Evolutionary conservation across 139 green algal species (phyloP).

Genomic region (Coccomyxa sp.): DNA sequence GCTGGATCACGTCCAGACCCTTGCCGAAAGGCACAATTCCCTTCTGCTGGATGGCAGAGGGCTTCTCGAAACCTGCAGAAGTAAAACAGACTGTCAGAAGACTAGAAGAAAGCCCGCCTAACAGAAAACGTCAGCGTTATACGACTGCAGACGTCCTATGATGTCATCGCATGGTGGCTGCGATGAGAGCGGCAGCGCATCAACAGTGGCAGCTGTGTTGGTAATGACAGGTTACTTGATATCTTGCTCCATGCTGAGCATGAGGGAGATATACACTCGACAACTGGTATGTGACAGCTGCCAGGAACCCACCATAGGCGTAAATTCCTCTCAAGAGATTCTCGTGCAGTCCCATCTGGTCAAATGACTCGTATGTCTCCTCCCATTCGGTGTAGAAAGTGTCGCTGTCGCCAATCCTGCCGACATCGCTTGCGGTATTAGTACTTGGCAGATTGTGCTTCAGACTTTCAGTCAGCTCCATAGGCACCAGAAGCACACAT

Average conservation of each 20-base stretch:
- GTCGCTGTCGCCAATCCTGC: conserved; percentile 63
- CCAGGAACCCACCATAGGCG: conserved; percentile 88
- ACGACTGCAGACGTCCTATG: not conserved
- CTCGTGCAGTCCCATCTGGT: conserved; percentile 97
- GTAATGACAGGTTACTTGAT: too few relatives aligned
- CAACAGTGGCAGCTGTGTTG: too few relatives aligned
- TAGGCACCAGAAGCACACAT: too few relatives aligned
- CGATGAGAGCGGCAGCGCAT: too few relatives aligned
- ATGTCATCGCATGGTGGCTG: too few relatives aligned
- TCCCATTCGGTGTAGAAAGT: conserved; percentile 97
- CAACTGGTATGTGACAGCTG: too few relatives aligned
- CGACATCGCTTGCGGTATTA: too few relatives aligned
- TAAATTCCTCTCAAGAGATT: conserved; percentile 99
- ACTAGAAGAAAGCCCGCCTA: not conserved
- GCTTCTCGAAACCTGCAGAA: conserved; percentile 95
- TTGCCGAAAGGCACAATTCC: conserved; percentile 99
- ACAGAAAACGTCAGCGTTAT: not conserved
- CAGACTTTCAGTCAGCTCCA: too few relatives aligned
- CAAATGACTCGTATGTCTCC: conserved; percentile 95
- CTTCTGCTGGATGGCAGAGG: conserved; percentile 99
- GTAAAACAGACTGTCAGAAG: not conserved
- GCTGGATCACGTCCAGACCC: conserved; percentile 98
- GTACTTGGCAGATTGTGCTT: too few relatives aligned
- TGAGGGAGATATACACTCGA: too few relatives aligned
- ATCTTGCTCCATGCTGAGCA: too few relatives aligned